Base-by-base conservation (phyloP, 2,329 filamentous ascomycete genomes). In the Claviceps africana region DNA sequence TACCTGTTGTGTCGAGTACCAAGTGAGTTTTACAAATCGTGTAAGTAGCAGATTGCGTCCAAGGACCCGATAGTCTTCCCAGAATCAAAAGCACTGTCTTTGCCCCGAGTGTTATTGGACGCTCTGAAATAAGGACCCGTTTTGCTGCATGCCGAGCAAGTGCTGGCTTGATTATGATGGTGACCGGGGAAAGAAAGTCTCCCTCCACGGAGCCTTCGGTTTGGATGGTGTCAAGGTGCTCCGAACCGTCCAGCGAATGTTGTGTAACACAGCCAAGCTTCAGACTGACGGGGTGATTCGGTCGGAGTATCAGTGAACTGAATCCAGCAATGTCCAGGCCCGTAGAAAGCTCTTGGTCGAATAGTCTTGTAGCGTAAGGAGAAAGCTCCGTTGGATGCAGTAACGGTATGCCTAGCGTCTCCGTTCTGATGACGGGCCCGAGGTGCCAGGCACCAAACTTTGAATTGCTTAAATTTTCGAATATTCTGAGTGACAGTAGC, bases 101-200 rank as follows among this genome's bases (percentile, higher is more conserved):
- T 30, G 30, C 17, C 17, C 21, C 35, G 15, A 44, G 13, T 17
- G 39, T 50, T 50, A 50, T 50, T 44, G 47, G 47, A 25, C 22
- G 28, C n/a, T 37, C 19, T 48, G 21, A 45, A 15, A 4, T 21
- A 52, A 22, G 28, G 53, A 47, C 22, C 43, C 43, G 47, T 53
- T 50, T 59, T 59, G 54, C 56, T 47, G 58, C 58, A 60, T 60
- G 53, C 52, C 55, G 57, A 56, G 56, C 52, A 51, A 57, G 47
- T 47, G 31, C 53, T 53, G 51, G 50, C 50, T 44, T 50, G 53
- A 40, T 45, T 21, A 44, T 13, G 31, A 45, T 35, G 10, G 9
- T 11, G 19, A 37, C 2, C 25, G 25, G 25, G 25, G 30, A 30
- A 13, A 17, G 22, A 49, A 30, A 30, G 21, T 52, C 13, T 11